Conservation (phyloP, 1,139 yeast genomes). For the Oligophagozyma castellii region DNA sequence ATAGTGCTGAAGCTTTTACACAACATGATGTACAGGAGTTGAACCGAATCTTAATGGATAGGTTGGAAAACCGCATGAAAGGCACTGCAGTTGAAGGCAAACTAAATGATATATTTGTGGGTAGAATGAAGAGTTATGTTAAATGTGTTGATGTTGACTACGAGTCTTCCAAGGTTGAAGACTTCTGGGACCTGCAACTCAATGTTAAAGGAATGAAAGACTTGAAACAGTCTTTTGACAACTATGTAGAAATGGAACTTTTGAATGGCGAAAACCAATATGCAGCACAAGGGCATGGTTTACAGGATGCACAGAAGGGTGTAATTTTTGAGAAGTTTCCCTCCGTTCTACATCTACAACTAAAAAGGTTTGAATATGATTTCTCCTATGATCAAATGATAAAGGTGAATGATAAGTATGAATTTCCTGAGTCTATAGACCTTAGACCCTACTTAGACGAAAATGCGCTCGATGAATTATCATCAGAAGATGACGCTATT, state of each 20-base stretch:
- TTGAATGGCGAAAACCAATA: constrained; percentile 92
- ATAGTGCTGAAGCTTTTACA: constrained; percentile 84
- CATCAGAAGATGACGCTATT: constrained; percentile 31
- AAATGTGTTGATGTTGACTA: constrained; percentile 91
- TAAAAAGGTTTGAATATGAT: constrained; percentile 90
- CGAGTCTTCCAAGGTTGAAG: constrained; percentile 85
- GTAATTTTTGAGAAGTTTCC: constrained; percentile 87
- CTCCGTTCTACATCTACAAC: constrained; percentile 81
- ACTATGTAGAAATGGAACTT: constrained; percentile 79
- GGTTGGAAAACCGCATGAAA: constrained; percentile 83
- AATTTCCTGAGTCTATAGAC: constrained; percentile 76
- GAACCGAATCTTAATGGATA: constrained; percentile 90
- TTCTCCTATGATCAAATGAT: constrained; percentile 80
- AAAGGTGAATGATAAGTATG: constrained; percentile 85
- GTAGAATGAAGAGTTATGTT: constrained; percentile 90
- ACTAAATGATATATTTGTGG: constrained; percentile 77
- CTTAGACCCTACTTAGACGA: constrained; percentile 66
- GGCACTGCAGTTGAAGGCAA: constrained; percentile 74
- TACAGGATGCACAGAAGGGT: constrained; percentile 95
- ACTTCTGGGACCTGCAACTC: constrained; percentile 95
- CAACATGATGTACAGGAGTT: constrained; percentile 98
- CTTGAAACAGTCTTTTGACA: constrained; percentile 62
- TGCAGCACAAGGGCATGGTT: constrained; percentile 82
- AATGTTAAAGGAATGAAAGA: constrained; percentile 77
- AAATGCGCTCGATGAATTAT: constrained; percentile 30